phyloP scores from a whole-genome alignment of 78 protist species.

The Dictyostelium capitatum region DNA sequence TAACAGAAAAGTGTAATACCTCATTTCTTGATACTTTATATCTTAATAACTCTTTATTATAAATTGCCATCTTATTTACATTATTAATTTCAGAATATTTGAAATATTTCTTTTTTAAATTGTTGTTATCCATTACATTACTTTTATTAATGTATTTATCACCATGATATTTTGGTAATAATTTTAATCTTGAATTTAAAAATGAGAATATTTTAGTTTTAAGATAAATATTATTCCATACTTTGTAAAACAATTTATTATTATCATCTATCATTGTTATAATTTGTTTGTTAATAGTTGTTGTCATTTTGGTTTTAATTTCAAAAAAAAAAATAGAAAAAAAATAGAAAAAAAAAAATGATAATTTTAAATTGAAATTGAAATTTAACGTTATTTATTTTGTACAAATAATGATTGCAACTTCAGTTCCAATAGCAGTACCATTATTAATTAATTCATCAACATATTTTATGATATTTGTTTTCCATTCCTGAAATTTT shows the following conservation, averaged over 20 bases:
- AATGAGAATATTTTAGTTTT: background rate
- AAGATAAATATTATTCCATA: background rate
- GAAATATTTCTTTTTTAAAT: background rate
- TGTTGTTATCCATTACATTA: background rate
- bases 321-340: too few species aligned
- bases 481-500: slow-evolving; percentile 13
- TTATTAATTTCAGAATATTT: background rate
- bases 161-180: background rate
- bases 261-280: background rate
- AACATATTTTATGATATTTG: slow-evolving; percentile 26
- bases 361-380: too few species aligned
- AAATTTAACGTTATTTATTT: slow-evolving; percentile 43
- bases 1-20: background rate
- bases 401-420: slow-evolving; percentile 35
- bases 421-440: slow-evolving; percentile 42
- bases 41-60: background rate
- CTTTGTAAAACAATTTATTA: background rate
- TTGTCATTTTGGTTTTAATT: too few species aligned
- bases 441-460: slow-evolving; percentile 32
- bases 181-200: background rate
- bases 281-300: too few species aligned
- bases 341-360: too few species aligned
- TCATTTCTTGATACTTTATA: background rate
- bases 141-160: background rate
- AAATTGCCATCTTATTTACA: background rate